These are phyloP conservation scores for Penicillium bovifimosum DNA, from an alignment of 495 filamentous ascomycete genomes.

Conservation along the genomic window DNA sequence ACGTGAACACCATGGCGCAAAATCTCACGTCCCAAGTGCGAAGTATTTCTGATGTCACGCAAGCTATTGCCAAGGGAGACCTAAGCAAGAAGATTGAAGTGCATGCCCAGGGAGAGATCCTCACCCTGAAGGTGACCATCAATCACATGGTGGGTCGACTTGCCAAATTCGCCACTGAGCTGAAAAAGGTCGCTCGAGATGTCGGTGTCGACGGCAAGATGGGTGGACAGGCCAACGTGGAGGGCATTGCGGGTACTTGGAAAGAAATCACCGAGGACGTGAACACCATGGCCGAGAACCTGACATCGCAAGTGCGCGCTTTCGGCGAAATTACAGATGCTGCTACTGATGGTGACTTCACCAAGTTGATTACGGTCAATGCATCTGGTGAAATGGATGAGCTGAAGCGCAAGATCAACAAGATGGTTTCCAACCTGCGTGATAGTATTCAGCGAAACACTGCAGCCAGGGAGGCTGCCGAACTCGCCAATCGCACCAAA, in stretches of 20 bases:
- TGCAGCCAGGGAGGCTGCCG: conserved; percentile 91
- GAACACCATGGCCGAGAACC: conserved; percentile 97
- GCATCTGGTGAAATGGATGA: conserved; percentile 99
- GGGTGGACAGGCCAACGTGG: conserved; percentile 95
- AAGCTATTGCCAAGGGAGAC: conserved; percentile 91
- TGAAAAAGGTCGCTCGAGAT: conserved; percentile 93
- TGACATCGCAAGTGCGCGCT: conserved; percentile 95
- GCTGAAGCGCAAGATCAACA: conserved; percentile 97
- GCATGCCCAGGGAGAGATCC: conserved; percentile 90
- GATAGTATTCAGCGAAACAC: conserved; percentile 98
- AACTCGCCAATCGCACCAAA: conserved; percentile 96
- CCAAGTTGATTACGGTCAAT: conserved; percentile 94
- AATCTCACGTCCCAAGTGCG: conserved; percentile 95
- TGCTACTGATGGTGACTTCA: conserved; percentile 94
- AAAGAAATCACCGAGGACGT: conserved; percentile 98
- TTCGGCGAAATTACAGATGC: conserved; percentile 98
- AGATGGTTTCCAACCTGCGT: conserved; percentile 94
- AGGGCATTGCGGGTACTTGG: conserved; percentile 91
- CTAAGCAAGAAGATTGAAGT: conserved; percentile 96
- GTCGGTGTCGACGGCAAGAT: conserved; percentile 98
- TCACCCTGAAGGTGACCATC: conserved; percentile 92
- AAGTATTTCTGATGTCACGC: conserved; percentile 93
- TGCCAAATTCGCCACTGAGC: conserved; percentile 93
- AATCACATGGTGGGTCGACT: conserved; percentile 98
- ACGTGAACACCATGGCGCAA: conserved; percentile 81